phyloP scores from a whole-genome alignment of 2,329 filamentous ascomycete genomes.

The Talaromyces pinophilus region DNA sequence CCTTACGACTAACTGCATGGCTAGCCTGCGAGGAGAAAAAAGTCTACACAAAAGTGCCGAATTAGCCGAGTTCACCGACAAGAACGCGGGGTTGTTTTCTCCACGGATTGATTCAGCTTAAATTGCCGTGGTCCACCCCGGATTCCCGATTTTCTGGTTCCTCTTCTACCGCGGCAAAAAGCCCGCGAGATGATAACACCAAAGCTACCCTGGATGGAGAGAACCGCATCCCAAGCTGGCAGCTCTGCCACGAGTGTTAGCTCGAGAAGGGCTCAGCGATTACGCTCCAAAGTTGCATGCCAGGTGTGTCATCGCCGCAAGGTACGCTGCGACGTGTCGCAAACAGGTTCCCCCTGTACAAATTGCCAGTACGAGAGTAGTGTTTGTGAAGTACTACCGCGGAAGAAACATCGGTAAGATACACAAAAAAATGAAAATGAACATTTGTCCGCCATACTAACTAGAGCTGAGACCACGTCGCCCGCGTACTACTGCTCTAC shows the following conservation, averaged over 20 bases:
- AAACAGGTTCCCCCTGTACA: constrained; percentile 78
- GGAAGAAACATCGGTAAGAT: background rate
- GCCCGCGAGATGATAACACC: background rate
- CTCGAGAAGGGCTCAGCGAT: background rate
- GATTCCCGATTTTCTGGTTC: background rate
- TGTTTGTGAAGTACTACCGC: background rate
- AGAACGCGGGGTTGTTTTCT: background rate
- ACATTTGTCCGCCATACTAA: background rate
- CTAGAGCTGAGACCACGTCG: background rate
- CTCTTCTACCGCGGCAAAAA: background rate
- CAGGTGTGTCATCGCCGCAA: constrained; percentile 85
- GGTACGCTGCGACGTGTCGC: constrained; percentile 90
- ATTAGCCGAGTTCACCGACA: background rate
- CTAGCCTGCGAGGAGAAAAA: background rate
- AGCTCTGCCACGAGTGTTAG: background rate
- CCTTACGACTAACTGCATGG: too few species aligned
- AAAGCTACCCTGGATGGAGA: background rate
- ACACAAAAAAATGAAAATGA: background rate
- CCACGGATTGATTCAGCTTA: background rate
- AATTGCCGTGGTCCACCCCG: background rate
- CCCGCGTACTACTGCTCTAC: background rate
- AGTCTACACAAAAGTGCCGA: background rate
- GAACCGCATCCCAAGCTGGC: background rate
- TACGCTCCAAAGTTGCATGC: constrained; percentile 65
- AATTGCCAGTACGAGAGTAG: constrained; percentile 65